Percentiles rank a stretch among this genome's conserved stretches.
Evolutionary conservation across 306 rosid species (phyloP).

Genomic region (apple (Malus domestica)): ASM211411v1 NC_041791.1:11942001-11942500

Average conservation of each 20-base stretch:
- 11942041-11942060: constrained; percentile 65
- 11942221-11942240: not conserved
- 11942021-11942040: constrained; percentile 43
- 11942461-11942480: not conserved
- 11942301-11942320: not conserved
- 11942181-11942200: not conserved
- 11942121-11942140: constrained; percentile 72
- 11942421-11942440: not conserved
- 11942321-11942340: not conserved
- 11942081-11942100: constrained; percentile 64
- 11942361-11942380: not conserved
- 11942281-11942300: not conserved
- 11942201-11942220: not conserved
- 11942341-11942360: not conserved
- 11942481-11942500: not conserved
- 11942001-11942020: constrained; percentile 3
- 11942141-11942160: not conserved
- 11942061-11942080: constrained; percentile 80
- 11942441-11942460: not conserved
- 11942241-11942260: not conserved
- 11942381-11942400: not conserved
- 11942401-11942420: not conserved
- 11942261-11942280: not conserved
- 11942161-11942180: not conserved
- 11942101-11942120: constrained; percentile 73